Evolutionary conservation across 2,329 filamentous ascomycete genomes (phyloP), one percentile per base, ranked within the genome.

Genomic region (Tolypocladium sp.): DNA sequence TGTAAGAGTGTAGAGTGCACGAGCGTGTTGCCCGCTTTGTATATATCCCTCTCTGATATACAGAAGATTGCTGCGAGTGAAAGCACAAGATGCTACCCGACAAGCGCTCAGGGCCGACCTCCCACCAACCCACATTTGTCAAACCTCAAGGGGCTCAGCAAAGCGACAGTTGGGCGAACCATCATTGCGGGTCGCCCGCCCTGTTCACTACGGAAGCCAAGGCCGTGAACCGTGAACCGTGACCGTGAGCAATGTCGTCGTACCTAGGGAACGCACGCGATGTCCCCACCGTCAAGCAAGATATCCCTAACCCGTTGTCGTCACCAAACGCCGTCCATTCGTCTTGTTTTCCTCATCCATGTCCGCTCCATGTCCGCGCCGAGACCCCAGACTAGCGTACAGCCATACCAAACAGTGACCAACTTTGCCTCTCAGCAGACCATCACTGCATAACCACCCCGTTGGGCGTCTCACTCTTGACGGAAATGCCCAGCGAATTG

Each of bases 401-500:
- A 37, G 10, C 17, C 30, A 35, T 35, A 10, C 25, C 27, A n/a
- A 33, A 35, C 10, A 5, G 20, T 3, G 27, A 8, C 15, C 4
- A n/a, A n/a, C 33, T 30, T 8, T 20, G 30, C 17, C 46, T 20
- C 49, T 35, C 20, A 5, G 22, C 20, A 17, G 2, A 13, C 37
- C 8, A 30, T 57, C 37, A 65, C 15, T 57, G 58, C 56, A 58
- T 62, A 25, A 58, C 55, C 3, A 63, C 49, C 17, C 58, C 57
- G 52, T 64, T 63, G 25, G 64, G 60, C 60, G 61, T 61, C 35
- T 68, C 66, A 13, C 66, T 51, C 51, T 71, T 63, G 51, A 74
- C 63, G 56, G 87, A 83, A 62, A 85, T 82, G 63, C 91, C 87
- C 35, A 94, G 76, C 85, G 67, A 66, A n/a, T 65, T 63, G 53